Evolutionary conservation across 2,329 filamentous ascomycete genomes (phyloP), one percentile per base, ranked within the genome.

Genomic region (Dryadomyces quercus-mongolicae): DNA sequence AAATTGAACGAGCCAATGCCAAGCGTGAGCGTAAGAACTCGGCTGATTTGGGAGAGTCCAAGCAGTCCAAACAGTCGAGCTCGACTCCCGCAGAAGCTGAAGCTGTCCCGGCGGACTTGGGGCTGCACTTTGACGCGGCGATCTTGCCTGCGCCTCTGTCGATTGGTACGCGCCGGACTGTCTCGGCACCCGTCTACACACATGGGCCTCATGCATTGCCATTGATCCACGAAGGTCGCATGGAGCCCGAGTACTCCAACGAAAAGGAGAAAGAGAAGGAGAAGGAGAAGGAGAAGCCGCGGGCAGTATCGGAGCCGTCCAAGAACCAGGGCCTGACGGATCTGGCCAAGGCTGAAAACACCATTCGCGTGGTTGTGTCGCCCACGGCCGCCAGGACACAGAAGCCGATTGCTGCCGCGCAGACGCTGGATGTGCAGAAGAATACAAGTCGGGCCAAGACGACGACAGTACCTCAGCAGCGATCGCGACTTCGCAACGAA

Each of bases 171-270:
- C 70, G 75, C 7, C 72, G 78, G 20, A 65, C 70, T 34, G 71
- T 74, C 4, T 81, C 78, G 12, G 77, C 76, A 3, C 78, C 78
- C 0, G 70, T 68, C 1, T 73, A 76, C 50, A 67, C 67, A 7
- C 68, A 73, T 21, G 61, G 71, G 61, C 58, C 67, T 5, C 62
- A 16, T 1, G 54, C 68, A 6, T 61, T 80, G 22, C 75, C 77
- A 2, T 71, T 75, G 1, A 79, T 81, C 44, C 68, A 70, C 18
- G 77, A 77, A 58, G 71, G 68, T 55, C 64, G 60, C 18, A 56
- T 54, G 51, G 64, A 65, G 56, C 64, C 59, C 52, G 60, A 54
- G 57, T 44, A 44, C 53, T 53, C 10, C n/a, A 43, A 47, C 48
- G 60, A 57, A 31, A 57, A 58, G 10, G 60, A 65, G 50, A 76